Evolutionary conservation across 257 asterid species (phyloP), one percentile per base, ranked within the genome.

Genomic region (Gentiana dahurica): DNA sequence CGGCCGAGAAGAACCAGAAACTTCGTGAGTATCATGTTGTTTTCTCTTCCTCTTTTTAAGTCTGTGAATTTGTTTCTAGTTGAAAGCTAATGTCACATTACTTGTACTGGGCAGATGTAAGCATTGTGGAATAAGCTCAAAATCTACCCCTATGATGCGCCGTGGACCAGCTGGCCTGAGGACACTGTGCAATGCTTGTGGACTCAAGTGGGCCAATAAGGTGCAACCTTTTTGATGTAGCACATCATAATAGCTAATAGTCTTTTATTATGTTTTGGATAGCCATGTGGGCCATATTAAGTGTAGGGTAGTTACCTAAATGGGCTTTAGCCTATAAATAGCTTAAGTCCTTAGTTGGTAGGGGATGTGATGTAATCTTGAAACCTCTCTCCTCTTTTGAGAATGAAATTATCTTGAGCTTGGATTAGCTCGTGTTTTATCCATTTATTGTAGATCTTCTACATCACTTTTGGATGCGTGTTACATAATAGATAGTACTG

Each of bases 81-180:
- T 60, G 44, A 32, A 41, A 12, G 11, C 15, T 57, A 37, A 63
- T 9, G 2, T 66, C 24, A 57, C 12, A 8, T 53, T 69, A 59
- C 63, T 57, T 62, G 48, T 43, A 32, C 60, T 51, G 50, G 49
- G 56, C 83, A 92, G 98, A 59, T 92, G 97, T 73, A 77, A 77
- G 65, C 94, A 88, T 66, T 92, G 98, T 66, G 86, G 87, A 67
- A 87, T 72, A 71, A 83, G 95, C 71, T 87, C 98, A 39, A 92
- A 92, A 68, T 71, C 88, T 53, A 92, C 98, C 57, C 98, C 98
- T 52, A 87, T 85, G 97, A 92, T 92, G 97, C 87, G 98, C 34
- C 95, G 97, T 58, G 97, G 97, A 59, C 95, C 97, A 63, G 83
- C 75, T 60, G 97, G 97, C 64, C 97, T 90, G 46, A 77, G 94